Evolutionary conservation across 805 yeast species (phyloP).

Genomic region (Saturnispora besseyi): DNA sequence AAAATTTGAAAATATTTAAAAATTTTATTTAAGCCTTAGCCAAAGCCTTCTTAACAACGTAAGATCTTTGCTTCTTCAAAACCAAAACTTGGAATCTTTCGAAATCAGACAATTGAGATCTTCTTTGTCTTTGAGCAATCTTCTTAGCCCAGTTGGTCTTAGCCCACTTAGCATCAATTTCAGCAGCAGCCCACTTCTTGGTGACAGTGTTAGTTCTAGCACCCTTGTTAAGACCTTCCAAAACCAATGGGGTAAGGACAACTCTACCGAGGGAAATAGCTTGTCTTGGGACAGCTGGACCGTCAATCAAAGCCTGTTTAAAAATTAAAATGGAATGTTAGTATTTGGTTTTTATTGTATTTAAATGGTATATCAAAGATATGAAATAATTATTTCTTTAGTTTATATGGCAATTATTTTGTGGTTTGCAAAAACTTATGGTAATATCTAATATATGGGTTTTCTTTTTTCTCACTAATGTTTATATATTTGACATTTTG

Average conservation of each 20-base stretch:
- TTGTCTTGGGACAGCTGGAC: conserved; percentile 95
- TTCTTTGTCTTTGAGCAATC: conserved; percentile 89
- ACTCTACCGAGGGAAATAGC: conserved; percentile 79
- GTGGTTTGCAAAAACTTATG: no score
- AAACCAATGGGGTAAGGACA: conserved; percentile 86
- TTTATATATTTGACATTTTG: no score
- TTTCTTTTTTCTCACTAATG: no score
- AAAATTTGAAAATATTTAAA: neutral
- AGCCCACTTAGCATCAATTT: conserved; percentile 84
- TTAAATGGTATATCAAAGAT: no score
- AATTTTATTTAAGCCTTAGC: conserved; percentile 72
- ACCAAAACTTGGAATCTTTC: conserved; percentile 99
- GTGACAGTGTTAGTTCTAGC: conserved; percentile 75
- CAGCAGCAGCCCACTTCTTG: conserved; percentile 92
- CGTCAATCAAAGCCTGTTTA: conserved; percentile 80
- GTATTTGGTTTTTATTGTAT: neutral
- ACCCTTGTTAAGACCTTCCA: conserved; percentile 87
- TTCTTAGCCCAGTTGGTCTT: conserved; percentile 96
- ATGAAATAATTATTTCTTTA: no score
- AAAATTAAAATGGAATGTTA: neutral
- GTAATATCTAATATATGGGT: no score
- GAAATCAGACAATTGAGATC: conserved; percentile 90
- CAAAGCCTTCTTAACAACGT: conserved; percentile 89
- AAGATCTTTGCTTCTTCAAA: conserved; percentile 95
- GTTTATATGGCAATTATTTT: no score